Base-by-base conservation (phyloP, 2,329 filamentous ascomycete genomes). In the Beauveria caledonica region DNA sequence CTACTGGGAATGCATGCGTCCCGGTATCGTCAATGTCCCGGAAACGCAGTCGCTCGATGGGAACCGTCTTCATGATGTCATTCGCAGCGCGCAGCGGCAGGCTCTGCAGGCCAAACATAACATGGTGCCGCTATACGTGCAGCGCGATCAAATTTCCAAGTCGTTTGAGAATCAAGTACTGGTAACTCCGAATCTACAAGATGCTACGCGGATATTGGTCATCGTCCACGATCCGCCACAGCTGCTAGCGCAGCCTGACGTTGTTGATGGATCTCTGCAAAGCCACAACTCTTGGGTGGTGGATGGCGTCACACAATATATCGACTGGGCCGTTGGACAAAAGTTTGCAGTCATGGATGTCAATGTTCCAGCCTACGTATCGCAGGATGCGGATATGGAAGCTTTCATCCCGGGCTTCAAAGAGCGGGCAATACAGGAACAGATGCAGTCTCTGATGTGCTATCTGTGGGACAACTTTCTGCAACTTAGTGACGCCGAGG, bases 391-490 rank as follows among this genome's bases (percentile, higher is more conserved):
- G 73, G 80, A 83, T 62, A 73, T 73, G 13, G 80, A 83, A 40
- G 68, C 79, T 1, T 79, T 74, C 62, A 79, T 74, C 2, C 75
- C 78, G 0, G 68, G 72, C 2, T 71, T 75, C 29, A 74, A 74
- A 33, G 82, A 82, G 65, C 74, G 72, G 56, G 73, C 72, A 1
- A 69, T 85, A 8, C 80, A 87, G 63, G 77, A 79, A 59, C 83
- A 84, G 71, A 86, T 84, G 0, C 85, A 88, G 63, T 86, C 93
- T 63, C 77, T 97, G 11, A 85, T 93, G 5, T 86, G 83, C 62
- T 97, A 96, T 69, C 78, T 99, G 15, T 99, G 94, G 94, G 92
- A 97, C 67, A 99, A 99, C 70, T 97, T 97, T 69, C 85, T 99
- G 21, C 90, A 96, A 77, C 80, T 89, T 36, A 86, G 86, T 55